Percentiles rank a stretch among this genome's conserved stretches.
phyloP scores from a whole-genome alignment of 805 yeast species.

The Ogataea nakhonphanomensis region DNA sequence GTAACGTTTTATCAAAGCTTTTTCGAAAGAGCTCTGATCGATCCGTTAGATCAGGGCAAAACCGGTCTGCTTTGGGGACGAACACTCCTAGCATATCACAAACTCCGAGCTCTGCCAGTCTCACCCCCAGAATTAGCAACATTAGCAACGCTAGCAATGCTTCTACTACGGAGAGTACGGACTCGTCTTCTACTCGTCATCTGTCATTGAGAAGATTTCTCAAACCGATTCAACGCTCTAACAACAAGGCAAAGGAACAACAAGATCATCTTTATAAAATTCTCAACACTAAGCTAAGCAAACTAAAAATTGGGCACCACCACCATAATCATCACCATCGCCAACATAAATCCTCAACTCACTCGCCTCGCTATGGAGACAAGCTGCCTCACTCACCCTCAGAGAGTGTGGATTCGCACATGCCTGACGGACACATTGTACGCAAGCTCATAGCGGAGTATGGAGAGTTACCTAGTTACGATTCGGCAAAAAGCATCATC shows the following conservation, averaged over 20 bases:
- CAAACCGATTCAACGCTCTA: constrained; percentile 27
- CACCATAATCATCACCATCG: constrained; percentile 7
- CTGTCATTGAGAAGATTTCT: constrained; percentile 44
- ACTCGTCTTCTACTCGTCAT: constrained; percentile 9
- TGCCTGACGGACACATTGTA: constrained; percentile 11
- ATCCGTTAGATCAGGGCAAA: constrained; percentile 2
- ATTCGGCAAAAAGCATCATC: constrained; percentile 35
- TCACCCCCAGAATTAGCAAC: constrained; percentile 17
- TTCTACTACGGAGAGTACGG: constrained; percentile 18
- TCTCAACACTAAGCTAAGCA: constrained; percentile 17
- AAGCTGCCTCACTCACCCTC: too few species aligned
- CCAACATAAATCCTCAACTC: background rate
- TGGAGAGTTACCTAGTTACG: constrained; percentile 62
- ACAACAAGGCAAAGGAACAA: constrained; percentile 15
- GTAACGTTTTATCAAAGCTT: constrained; percentile 15
- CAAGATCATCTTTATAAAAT: constrained; percentile 21
- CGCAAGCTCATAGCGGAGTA: constrained; percentile 54
- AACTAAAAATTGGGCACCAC: constrained; percentile 15
- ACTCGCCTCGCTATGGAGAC: too few species aligned
- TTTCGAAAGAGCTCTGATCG: constrained; percentile 14
- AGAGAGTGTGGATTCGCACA: too few species aligned
- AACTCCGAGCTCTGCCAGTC: constrained; percentile 16
- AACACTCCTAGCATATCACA: constrained; percentile 8
- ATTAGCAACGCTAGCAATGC: constrained; percentile 16
- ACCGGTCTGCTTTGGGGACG: constrained; percentile 7